Evolutionary conservation across 345 rosid genomes (phyloP).

Genomic region (Hibiscus tridactylites): DNA sequence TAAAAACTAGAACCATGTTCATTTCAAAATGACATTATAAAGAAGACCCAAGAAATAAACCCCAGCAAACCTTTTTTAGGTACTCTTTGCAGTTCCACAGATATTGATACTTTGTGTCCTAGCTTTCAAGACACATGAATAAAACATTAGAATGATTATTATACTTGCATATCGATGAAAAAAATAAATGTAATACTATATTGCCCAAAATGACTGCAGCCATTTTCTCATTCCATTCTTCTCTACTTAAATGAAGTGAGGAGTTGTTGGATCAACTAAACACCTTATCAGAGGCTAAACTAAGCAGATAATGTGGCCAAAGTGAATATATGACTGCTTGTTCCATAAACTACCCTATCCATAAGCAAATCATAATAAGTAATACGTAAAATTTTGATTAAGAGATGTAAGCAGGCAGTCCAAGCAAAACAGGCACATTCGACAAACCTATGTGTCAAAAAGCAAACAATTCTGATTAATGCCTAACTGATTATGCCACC

Average conservation of each 20-base stretch:
- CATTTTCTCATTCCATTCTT: neutral
- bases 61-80: conserved; percentile 52
- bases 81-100: conserved; percentile 91
- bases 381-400: neutral
- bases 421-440: neutral
- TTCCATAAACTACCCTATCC: neutral
- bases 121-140: conserved; percentile 47
- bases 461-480: neutral
- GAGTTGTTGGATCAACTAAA: neutral
- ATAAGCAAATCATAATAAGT: neutral
- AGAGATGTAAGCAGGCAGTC: neutral
- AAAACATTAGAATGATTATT: conserved; percentile 23
- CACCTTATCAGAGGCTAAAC: neutral
- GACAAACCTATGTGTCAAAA: neutral
- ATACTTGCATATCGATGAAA: neutral
- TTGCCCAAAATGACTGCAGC: neutral
- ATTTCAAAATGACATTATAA: neutral
- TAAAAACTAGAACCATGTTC: neutral
- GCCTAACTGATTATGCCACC: neutral
- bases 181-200: neutral
- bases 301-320: neutral
- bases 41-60: conserved; percentile 13
- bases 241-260: neutral
- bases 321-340: neutral
- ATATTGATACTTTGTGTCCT: conserved; percentile 85